Evolutionary conservation across 2,329 filamentous ascomycete genomes (phyloP), one percentile per base, ranked within the genome.

Genomic region (Colletotrichum costaricense): DNA sequence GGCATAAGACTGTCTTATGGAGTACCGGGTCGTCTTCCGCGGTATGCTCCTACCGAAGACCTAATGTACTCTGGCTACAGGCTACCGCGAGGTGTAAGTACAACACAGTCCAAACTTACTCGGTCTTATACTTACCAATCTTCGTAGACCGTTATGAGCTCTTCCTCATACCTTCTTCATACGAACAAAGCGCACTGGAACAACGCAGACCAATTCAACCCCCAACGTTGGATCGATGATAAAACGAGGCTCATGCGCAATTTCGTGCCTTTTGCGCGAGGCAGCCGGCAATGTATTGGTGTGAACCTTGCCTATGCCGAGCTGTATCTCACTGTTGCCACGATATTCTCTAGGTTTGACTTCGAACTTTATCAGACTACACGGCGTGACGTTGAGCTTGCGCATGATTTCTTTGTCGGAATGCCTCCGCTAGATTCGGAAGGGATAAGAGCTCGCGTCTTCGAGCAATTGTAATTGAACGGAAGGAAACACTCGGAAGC

Each of bases 141-240:
- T 33, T 33, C 2, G 30, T 33, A 33, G 30, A 33, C 30, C 30
- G 30, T 33, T 33, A 33, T 33, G 30, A 33, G 30, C 30, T 33
- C 30, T 33, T 33, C 30, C 30, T 33, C 30, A 33, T 33, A 33
- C 9, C 30, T 33, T 3, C 8, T 33, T 9, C 30, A 33, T 33
- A 33, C 9, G 9, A 3, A 33, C 3, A 3, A 33, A 33, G 30
- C 30, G 8, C 30, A 33, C 30, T 33, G 30, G 30, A 33, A 3
- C 8, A 33, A 33, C 30, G 30, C 30, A 3, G 3, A 33, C 9
- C 30, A 14, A 5, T 80, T 80, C 65, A 62, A 72, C 7, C 79
- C 79, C 33, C 76, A 78, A 19, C 75, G 79, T 16, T 81, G 79
- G 79, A 72, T 77, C 22, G 71, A 77, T 46, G 76, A 76, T 11